phyloP scores from a whole-genome alignment of 106 monocot species.

The Dioscorea alata region DNA sequence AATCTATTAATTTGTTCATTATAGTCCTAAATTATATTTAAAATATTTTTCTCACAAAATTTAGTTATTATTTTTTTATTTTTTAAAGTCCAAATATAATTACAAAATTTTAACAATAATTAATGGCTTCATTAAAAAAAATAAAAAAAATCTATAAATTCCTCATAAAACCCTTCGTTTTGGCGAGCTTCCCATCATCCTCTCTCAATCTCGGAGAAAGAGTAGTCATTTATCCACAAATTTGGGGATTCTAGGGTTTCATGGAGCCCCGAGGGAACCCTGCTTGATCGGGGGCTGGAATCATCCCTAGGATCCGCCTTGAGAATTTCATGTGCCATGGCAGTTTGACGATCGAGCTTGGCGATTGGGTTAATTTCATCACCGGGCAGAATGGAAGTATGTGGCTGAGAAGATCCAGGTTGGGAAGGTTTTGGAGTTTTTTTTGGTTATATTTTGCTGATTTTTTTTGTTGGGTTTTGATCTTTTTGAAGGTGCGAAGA shows the following conservation, averaged over 20 bases:
- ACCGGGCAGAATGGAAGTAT: conserved; percentile 98
- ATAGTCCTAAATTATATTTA: too few relatives aligned
- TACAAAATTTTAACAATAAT: not conserved
- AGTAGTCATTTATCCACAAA: not conserved
- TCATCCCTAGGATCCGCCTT: conserved; percentile 64
- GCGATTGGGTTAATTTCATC: conserved; percentile 88
- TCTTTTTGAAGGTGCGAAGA: conserved; percentile 68
- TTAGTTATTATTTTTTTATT: too few relatives aligned
- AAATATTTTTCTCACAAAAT: too few relatives aligned
- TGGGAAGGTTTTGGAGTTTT: not conserved
- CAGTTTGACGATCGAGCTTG: conserved; percentile 73
- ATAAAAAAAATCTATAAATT: not conserved
- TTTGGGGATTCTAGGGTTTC: conserved; percentile 33
- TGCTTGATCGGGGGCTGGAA: conserved; percentile 41
- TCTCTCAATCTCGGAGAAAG: not conserved
- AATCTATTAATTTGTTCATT: too few relatives aligned
- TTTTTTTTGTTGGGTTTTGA: not conserved
- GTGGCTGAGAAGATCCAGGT: not conserved
- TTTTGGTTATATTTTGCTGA: not conserved
- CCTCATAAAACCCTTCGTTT: not conserved
- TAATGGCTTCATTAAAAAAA: too few relatives aligned
- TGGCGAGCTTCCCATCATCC: not conserved
- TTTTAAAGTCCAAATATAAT: too few relatives aligned
- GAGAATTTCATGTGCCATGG: conserved; percentile 99
- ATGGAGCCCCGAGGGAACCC: conserved; percentile 1